These are phyloP conservation scores for Suhomyces choctaworum DNA, from an alignment of 1,139 yeast species.

Conservation along the genomic window DNA sequence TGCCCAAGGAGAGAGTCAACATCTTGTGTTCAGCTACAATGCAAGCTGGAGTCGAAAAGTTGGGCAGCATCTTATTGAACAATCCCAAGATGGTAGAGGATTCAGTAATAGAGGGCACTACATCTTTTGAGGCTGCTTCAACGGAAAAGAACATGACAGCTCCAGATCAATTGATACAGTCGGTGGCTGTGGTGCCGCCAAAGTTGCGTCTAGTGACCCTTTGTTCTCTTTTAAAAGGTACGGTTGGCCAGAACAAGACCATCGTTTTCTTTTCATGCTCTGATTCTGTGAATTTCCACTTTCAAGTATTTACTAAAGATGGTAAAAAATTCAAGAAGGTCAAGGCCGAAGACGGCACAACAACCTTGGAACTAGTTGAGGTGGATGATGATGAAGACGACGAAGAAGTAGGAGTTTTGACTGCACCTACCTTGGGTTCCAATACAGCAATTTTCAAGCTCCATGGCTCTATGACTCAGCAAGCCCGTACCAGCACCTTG, in stretches of 20 bases:
- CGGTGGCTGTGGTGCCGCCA: constrained; percentile 81
- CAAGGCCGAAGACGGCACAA: constrained; percentile 28
- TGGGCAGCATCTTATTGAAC: constrained; percentile 73
- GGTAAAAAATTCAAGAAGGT: constrained; percentile 45
- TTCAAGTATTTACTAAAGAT: constrained; percentile 62
- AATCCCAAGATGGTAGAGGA: constrained; percentile 67
- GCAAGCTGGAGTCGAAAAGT: constrained; percentile 72
- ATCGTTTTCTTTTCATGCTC: constrained; percentile 92
- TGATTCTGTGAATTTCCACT: constrained; percentile 93
- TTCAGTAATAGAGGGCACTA: constrained; percentile 27
- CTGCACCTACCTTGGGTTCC: constrained; percentile 55
- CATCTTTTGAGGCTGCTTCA: constrained; percentile 37
- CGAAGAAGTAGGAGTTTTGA: constrained; percentile 42
- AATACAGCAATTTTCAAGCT: constrained; percentile 64
- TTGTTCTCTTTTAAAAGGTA: constrained; percentile 57
- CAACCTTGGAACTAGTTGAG: constrained; percentile 19
- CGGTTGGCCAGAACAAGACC: constrained; percentile 50
- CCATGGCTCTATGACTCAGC: constrained; percentile 90
- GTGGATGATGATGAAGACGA: constrained; percentile 23
- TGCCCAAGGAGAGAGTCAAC: constrained; percentile 73
- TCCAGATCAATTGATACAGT: constrained; percentile 88
- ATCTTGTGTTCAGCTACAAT: constrained; percentile 94
- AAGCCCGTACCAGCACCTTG: constrained; percentile 74
- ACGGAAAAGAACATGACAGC: constrained; percentile 49
- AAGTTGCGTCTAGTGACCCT: constrained; percentile 83